phyloP scores from a whole-genome alignment of 345 rosid species.

The Euphorbia tirucalli region DNA sequence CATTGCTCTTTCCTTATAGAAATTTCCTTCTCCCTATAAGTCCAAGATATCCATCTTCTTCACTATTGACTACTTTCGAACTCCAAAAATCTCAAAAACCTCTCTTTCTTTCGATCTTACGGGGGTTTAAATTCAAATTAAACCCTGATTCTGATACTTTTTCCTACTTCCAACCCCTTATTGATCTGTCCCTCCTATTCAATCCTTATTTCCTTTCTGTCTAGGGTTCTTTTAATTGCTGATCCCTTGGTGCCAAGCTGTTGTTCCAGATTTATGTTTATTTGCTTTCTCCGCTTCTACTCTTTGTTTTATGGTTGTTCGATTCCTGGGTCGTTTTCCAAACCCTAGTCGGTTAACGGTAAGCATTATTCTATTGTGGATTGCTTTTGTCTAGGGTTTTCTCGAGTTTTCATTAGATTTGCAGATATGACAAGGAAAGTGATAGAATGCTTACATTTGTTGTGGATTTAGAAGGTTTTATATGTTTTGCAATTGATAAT shows the following conservation, averaged over 20 bases:
- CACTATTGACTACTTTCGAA: not conserved
- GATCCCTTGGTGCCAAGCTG: not conserved
- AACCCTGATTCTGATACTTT: not conserved
- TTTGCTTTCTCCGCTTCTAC: not conserved
- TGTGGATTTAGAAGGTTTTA: not conserved
- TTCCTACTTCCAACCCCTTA: not conserved
- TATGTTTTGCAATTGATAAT: not conserved
- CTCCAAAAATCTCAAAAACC: not conserved
- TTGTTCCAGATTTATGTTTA: not conserved
- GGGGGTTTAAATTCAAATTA: slow-evolving; percentile 1
- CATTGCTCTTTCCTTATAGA: not conserved
- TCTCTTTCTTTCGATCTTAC: not conserved
- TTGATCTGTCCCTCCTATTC: not conserved
- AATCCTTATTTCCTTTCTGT: not conserved
- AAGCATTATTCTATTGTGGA: not conserved
- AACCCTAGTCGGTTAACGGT: slow-evolving; percentile 13
- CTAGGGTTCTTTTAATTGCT: slow-evolving; percentile 4
- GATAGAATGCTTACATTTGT: not conserved
- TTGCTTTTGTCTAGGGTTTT: slow-evolving; percentile 1
- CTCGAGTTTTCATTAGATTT: not conserved
- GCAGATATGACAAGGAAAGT: not conserved
- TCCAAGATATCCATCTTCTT: not conserved
- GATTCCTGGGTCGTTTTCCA: not conserved
- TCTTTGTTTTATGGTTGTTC: not conserved
- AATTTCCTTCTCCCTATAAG: not conserved